Evolutionary conservation across 495 filamentous ascomycete species (phyloP).

Genomic region (Bombardia bombarda): DNA sequence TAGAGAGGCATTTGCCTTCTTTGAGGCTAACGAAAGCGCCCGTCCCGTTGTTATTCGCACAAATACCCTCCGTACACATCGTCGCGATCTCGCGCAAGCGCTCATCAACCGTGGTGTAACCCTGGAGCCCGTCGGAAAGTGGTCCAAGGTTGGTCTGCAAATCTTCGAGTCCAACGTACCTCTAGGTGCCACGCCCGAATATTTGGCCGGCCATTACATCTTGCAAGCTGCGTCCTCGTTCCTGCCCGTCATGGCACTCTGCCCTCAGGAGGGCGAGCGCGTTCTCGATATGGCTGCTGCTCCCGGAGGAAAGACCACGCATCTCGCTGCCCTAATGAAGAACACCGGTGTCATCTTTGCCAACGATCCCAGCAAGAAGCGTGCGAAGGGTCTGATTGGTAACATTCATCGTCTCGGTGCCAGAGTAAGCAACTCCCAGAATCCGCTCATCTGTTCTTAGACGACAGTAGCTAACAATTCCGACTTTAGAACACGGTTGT

Average conservation of each 20-base stretch:
- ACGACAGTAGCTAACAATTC: not conserved
- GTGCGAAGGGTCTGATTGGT: constrained; percentile 94
- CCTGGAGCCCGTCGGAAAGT: constrained; percentile 94
- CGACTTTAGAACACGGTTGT: constrained; percentile 68
- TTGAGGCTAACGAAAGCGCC: constrained; percentile 89
- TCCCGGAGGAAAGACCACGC: constrained; percentile 94
- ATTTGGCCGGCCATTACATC: constrained; percentile 95
- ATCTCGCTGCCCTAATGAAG: constrained; percentile 95
- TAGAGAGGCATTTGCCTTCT: constrained; percentile 93
- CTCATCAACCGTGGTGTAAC: constrained; percentile 97
- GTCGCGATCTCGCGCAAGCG: constrained; percentile 83
- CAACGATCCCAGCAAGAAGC: constrained; percentile 88
- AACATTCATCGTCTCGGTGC: constrained; percentile 94
- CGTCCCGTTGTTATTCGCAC: constrained; percentile 77
- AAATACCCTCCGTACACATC: constrained; percentile 88
- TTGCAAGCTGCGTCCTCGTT: constrained; percentile 95
- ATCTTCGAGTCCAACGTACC: constrained; percentile 91
- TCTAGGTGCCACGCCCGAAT: constrained; percentile 95
- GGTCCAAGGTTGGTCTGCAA: constrained; percentile 95
- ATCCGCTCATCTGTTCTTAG: not conserved
- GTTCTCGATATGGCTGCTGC: constrained; percentile 90
- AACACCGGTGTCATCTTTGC: constrained; percentile 95
- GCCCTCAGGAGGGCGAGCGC: constrained; percentile 86
- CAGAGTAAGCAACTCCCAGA: constrained; percentile 34
- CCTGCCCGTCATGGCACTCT: constrained; percentile 94